These are phyloP conservation scores for Candida ulmi DNA, from an alignment of 805 yeast species.

Conservation along the genomic window DNA sequence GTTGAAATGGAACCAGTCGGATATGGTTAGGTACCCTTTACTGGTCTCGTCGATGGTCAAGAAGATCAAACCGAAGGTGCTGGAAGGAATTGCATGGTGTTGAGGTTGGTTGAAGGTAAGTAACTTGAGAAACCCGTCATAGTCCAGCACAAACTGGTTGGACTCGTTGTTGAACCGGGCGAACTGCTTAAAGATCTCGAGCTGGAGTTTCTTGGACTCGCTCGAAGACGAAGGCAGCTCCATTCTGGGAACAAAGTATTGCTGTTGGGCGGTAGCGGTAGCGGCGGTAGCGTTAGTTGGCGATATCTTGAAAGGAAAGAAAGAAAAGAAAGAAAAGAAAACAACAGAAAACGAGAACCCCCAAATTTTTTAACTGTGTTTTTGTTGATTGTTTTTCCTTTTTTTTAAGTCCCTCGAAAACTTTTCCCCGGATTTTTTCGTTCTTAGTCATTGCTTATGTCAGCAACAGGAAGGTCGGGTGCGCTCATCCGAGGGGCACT, in stretches of 20 bases:
- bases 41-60: conserved; percentile 70
- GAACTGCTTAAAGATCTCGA: conserved; percentile 38
- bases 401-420: neutral
- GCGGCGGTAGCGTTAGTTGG: neutral
- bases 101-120: conserved; percentile 34
- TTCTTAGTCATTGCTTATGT: too few species aligned
- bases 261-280: neutral
- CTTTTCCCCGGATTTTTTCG: neutral
- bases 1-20: conserved; percentile 74
- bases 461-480: too few species aligned
- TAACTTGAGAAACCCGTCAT: conserved; percentile 30
- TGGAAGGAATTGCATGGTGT: conserved; percentile 46
- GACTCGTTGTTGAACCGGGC: conserved; percentile 30
- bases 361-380: neutral
- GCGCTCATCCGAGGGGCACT: too few species aligned
- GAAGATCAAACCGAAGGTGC: conserved; percentile 68
- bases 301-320: neutral
- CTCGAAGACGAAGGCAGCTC: conserved; percentile 32
- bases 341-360: too few species aligned
- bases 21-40: conserved; percentile 60
- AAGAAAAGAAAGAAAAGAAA: too few species aligned
- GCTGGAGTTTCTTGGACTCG: conserved; percentile 32
- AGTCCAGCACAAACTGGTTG: conserved; percentile 27
- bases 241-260: conserved; percentile 22
- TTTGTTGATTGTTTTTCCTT: neutral